phyloP scores from a whole-genome alignment of 805 yeast species.

The Suhomyces tanzawaensis region DNA sequence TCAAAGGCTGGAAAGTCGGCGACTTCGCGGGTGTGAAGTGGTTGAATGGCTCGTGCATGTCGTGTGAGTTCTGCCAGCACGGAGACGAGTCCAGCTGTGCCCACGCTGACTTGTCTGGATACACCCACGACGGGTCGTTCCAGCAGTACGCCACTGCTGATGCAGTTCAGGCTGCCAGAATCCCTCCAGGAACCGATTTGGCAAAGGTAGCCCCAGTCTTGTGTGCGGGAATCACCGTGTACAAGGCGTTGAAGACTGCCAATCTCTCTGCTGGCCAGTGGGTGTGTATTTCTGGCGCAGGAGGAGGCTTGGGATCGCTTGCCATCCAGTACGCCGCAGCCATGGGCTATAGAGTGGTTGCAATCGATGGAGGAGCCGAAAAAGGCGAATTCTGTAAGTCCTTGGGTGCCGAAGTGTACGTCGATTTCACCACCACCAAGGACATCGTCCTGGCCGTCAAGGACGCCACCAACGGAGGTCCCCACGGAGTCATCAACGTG shows the following conservation, averaged over 20 bases:
- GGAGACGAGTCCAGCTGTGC: slow-evolving; percentile 55
- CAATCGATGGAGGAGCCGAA: slow-evolving; percentile 72
- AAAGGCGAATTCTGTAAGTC: slow-evolving; percentile 44
- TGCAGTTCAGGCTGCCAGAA: slow-evolving; percentile 60
- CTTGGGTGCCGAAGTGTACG: slow-evolving; percentile 27
- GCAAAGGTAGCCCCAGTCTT: slow-evolving; percentile 59
- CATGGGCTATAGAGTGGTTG: slow-evolving; percentile 67
- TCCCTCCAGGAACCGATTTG: slow-evolving; percentile 54
- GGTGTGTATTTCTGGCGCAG: slow-evolving; percentile 77
- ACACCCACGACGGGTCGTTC: slow-evolving; percentile 71
- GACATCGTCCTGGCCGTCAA: slow-evolving; percentile 55
- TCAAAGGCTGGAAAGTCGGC: slow-evolving; percentile 42
- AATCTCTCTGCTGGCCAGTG: slow-evolving; percentile 61
- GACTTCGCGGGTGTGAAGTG: slow-evolving; percentile 46
- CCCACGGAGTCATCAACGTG: slow-evolving; percentile 73
- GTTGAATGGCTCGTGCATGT: slow-evolving; percentile 45
- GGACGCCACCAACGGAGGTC: slow-evolving; percentile 66
- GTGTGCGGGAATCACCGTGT: slow-evolving; percentile 68
- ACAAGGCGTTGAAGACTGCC: slow-evolving; percentile 66
- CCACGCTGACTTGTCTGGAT: slow-evolving; percentile 68
- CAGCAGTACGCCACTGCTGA: slow-evolving; percentile 66
- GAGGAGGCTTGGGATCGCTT: slow-evolving; percentile 76
- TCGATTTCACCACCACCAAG: slow-evolving; percentile 38
- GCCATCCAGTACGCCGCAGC: slow-evolving; percentile 76
- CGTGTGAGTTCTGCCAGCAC: slow-evolving; percentile 42